These are phyloP conservation scores for Climacium dendroides DNA, from an alignment of 225 moss, liverwort and hornwort species.

Conservation along the genomic window DNA sequence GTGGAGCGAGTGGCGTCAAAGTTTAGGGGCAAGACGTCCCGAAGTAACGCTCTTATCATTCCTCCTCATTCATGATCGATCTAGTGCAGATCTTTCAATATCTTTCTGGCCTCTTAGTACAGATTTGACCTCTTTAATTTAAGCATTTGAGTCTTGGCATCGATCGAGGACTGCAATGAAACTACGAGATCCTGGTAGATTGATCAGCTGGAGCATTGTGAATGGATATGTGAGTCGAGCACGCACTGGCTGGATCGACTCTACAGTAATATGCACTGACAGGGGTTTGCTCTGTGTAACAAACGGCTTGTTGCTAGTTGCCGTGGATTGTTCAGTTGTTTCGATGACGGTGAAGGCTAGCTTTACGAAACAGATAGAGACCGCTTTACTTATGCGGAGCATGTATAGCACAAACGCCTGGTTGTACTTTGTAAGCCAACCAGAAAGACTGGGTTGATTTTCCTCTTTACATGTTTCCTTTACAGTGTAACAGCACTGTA, in stretches of 20 bases:
- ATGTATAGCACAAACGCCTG: neutral
- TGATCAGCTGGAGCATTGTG: neutral
- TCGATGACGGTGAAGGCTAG: neutral
- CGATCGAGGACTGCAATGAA: neutral
- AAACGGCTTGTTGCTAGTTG: neutral
- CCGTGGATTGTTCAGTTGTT: neutral
- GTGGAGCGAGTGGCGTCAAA: constrained; percentile 14
- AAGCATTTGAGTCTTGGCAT: neutral
- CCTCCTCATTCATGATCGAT: constrained; percentile 6
- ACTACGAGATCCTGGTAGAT: neutral
- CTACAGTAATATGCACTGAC: neutral
- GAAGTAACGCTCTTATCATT: constrained; percentile 27
- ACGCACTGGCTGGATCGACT: neutral
- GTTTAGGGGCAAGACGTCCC: constrained; percentile 19
- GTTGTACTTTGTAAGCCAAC: neutral
- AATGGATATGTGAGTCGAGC: neutral
- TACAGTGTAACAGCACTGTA: neutral
- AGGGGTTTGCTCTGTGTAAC: neutral
- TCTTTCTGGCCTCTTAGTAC: neutral
- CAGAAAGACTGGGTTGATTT: neutral
- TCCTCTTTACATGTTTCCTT: neutral
- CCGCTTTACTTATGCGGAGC: neutral
- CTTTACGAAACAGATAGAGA: neutral
- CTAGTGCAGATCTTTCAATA: neutral
- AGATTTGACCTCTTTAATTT: neutral